Evolutionary conservation across 768 basidiomycete species (phyloP), one percentile per base, ranked within the genome.

Genomic region (Mycena latifolia): DNA sequence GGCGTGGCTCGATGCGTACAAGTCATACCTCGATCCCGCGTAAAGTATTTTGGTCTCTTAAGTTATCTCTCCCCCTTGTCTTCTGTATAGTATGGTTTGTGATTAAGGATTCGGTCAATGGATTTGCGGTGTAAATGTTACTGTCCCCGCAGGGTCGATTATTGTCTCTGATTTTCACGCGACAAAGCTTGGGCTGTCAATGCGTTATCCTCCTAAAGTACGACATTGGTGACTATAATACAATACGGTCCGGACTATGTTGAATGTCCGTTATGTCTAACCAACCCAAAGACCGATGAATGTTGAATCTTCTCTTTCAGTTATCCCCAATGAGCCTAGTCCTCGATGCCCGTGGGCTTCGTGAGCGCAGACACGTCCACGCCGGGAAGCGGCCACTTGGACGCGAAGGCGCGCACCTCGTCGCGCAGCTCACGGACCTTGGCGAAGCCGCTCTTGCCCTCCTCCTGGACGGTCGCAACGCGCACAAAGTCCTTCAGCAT

Each of bases 401-500:
- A 86, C 18, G 96, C 95, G 73, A 98, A 99, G 58, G 66, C 81
- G 59, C 83, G 79, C 48, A 99, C 98, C 73, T 99, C 96, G 52
- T 86, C 82, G 56, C 89, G 84, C 64, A 99, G 87, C 70, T 90
- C 84, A 74, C 81, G 83, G 37, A 98, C 93, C 79, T 88, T 81
- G 73, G 86, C 80, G 62, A 85, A 84, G 24, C 95, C 94, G 63
- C 87, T 82, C 77, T 89, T 89, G 68, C 89, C 92, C 73, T 92
- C 90, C 71, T 84, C 82, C 64, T 86, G 82, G 4, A 80, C 84
- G 0, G 89, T 89, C 9, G 94, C 94, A 41, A 91, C 91, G 50
- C 90, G 87, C 67, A 96, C 88, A 74, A 99, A 99, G 85, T 98
- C 97, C 85, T 97, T 97, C 69, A 99, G 87, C 71, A 98, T 82